These are phyloP conservation scores for Bryoglossum gracile DNA, from an alignment of 495 filamentous ascomycete species.

Conservation along the genomic window DNA sequence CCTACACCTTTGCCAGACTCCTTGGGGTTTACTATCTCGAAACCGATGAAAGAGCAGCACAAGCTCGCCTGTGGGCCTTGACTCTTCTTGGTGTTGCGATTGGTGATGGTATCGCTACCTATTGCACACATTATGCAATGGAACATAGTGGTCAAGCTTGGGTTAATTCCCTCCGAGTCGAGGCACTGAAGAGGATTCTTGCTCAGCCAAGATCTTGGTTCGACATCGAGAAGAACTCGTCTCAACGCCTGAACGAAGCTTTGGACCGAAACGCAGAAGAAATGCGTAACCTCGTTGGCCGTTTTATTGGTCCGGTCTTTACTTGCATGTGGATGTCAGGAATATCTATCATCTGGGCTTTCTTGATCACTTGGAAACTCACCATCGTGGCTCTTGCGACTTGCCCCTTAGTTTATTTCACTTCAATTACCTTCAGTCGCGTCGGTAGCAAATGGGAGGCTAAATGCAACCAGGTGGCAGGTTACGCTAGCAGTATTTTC, in stretches of 20 bases:
- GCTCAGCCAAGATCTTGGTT: slow-evolving; percentile 84
- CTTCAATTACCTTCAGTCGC: slow-evolving; percentile 53
- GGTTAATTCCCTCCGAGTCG: slow-evolving; percentile 64
- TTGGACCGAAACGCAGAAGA: slow-evolving; percentile 84
- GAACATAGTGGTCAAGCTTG: slow-evolving; percentile 69
- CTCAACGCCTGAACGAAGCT: slow-evolving; percentile 55
- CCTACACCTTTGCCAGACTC: slow-evolving; percentile 68
- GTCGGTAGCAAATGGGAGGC: slow-evolving; percentile 66
- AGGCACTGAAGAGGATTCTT: slow-evolving; percentile 63
- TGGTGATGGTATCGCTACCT: slow-evolving; percentile 56
- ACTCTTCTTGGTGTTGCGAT: slow-evolving; percentile 61
- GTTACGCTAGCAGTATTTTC: slow-evolving; percentile 50
- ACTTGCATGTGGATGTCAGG: slow-evolving; percentile 56
- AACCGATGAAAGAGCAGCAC: slow-evolving; percentile 31
- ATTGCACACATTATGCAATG: slow-evolving; percentile 59
- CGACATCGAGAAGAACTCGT: slow-evolving; percentile 57
- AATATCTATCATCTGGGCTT: slow-evolving; percentile 65
- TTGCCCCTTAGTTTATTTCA: slow-evolving; percentile 58
- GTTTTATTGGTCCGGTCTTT: slow-evolving; percentile 64
- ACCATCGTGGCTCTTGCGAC: slow-evolving; percentile 68
- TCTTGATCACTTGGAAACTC: slow-evolving; percentile 71
- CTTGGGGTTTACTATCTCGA: slow-evolving; percentile 58
- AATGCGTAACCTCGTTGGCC: slow-evolving; percentile 71
- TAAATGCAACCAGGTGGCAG: slow-evolving; percentile 52
- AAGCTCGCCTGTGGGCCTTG: slow-evolving; percentile 59